Evolutionary conservation across 805 yeast genomes (phyloP).

Genomic region (Candida vartiovaarae): DNA sequence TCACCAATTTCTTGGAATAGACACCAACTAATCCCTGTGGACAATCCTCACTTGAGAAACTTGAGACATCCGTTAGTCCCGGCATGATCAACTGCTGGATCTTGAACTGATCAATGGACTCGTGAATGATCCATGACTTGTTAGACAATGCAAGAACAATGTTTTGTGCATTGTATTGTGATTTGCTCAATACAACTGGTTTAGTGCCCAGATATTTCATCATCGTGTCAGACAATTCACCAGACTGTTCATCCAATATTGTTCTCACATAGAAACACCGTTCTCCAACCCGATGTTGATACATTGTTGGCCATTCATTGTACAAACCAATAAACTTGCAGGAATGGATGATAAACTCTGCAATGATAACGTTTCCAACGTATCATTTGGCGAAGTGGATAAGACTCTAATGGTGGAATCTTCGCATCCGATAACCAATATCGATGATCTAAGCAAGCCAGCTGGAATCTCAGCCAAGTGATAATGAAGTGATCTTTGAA

Average conservation of each 20-base stretch:
- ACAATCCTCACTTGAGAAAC: slow-evolving; percentile 58
- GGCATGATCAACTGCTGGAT: slow-evolving; percentile 25
- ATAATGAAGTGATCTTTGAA: slow-evolving; percentile 39
- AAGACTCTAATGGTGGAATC: slow-evolving; percentile 66
- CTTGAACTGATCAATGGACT: slow-evolving; percentile 12
- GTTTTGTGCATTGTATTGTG: slow-evolving; percentile 6
- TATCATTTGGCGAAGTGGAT: slow-evolving; percentile 50
- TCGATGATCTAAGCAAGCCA: slow-evolving; percentile 43
- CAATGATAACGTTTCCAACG: slow-evolving; percentile 53
- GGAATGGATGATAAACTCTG: slow-evolving; percentile 56
- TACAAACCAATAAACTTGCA: slow-evolving; percentile 30
- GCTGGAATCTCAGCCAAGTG: slow-evolving; percentile 42
- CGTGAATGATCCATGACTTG: slow-evolving; percentile 29
- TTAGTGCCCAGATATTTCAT: slow-evolving; percentile 68
- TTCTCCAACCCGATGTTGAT: slow-evolving; percentile 78
- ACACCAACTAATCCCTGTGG: slow-evolving; percentile 60
- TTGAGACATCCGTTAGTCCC: slow-evolving; percentile 36
- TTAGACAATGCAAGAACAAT: slow-evolving; percentile 27
- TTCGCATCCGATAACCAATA: slow-evolving; percentile 62
- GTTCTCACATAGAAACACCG: slow-evolving; percentile 74
- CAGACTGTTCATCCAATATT: slow-evolving; percentile 48
- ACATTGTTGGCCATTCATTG: slow-evolving; percentile 21
- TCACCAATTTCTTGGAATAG: slow-evolving; percentile 41
- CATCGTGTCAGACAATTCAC: slow-evolving; percentile 56
- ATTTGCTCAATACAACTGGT: slow-evolving; percentile 41